Base-by-base conservation (phyloP, 2,329 filamentous ascomycete species). In the Aspergillus sergii region DNA sequence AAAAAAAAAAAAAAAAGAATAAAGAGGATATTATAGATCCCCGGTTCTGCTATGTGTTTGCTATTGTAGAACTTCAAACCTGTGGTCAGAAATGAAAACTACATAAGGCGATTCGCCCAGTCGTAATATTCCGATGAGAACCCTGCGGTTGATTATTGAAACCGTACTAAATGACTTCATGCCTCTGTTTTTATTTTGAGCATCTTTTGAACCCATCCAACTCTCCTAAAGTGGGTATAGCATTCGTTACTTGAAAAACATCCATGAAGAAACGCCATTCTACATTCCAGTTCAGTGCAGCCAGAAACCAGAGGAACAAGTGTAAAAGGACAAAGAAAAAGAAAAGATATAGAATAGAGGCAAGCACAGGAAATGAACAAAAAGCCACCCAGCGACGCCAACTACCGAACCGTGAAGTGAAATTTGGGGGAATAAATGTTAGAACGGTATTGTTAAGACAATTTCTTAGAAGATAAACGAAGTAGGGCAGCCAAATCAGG, bases 191-290 rank as follows among this genome's bases (percentile, higher is more conserved):
- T 19, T 34, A 53, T 34, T 21, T 34, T 12, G 7, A 54, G 28
- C 32, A 36, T 32, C 51, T 36, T 19, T 55, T 7, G n/a, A 32
- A 32, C 48, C 28, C n/a, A 59, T 23, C 57, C 45, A 23, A 58
- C 57, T 45, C 28, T 58, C 30, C 43, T 14, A 48, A 61, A 58
- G 54, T 64, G 55, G 58, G 58, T 59, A 58, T 57, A 51, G 16
- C 53, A 51, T 57, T 41, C 26, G 26, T 36, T 16, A 32, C 11
- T 53, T 43, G 21, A 56, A 30, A 16, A 57, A 57, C 30, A 19
- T 43, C 23, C 50, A 23, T 39, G 57, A 57, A 53, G 19, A 57
- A 61, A 61, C 54, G 59, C 59, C 62, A 64, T 45, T 61, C 32
- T 28, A 51, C 53, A 57, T 61, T 21, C 51, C 51, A 32, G 32